Conservation (phyloP, 2,329 filamentous ascomycete genomes). For the Bipolaris cookei region DNA sequence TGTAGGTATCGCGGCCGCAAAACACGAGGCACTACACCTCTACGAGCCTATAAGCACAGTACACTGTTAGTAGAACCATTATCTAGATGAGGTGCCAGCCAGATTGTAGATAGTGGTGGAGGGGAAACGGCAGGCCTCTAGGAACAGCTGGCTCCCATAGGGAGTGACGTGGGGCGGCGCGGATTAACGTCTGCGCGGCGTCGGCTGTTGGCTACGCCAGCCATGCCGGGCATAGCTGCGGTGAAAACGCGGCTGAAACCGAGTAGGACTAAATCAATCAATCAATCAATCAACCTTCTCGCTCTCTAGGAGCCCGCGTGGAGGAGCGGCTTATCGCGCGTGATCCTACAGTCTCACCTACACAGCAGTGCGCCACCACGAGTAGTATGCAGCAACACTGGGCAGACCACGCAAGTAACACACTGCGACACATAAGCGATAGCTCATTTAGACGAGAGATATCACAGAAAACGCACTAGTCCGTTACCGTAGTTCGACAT, state of each 20-base stretch:
- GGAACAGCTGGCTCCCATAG: neutral
- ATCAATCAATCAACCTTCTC: no score
- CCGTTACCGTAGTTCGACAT: no score
- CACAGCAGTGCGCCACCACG: no score
- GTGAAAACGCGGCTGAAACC: neutral
- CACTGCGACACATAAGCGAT: no score
- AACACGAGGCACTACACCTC: slow-evolving; percentile 19
- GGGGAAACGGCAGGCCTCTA: neutral
- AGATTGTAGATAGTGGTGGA: slow-evolving; percentile 1
- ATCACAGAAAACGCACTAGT: no score
- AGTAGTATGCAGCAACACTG: no score
- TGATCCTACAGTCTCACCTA: no score
- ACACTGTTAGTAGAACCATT: slow-evolving; percentile 1
- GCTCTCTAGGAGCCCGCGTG: no score
- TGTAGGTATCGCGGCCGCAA: slow-evolving; percentile 18
- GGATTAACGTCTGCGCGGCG: slow-evolving; percentile 1
- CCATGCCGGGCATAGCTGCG: neutral
- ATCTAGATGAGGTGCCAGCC: neutral
- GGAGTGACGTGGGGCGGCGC: slow-evolving; percentile 3
- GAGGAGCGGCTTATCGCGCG: no score
- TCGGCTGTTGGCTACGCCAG: neutral
- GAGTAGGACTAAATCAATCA: no score
- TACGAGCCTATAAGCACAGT: slow-evolving; percentile 19
- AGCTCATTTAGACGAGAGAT: no score
- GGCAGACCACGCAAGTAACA: no score